Evolutionary conservation across 2,329 filamentous ascomycete species (phyloP).

Genomic region (Claviceps cyperi): DNA sequence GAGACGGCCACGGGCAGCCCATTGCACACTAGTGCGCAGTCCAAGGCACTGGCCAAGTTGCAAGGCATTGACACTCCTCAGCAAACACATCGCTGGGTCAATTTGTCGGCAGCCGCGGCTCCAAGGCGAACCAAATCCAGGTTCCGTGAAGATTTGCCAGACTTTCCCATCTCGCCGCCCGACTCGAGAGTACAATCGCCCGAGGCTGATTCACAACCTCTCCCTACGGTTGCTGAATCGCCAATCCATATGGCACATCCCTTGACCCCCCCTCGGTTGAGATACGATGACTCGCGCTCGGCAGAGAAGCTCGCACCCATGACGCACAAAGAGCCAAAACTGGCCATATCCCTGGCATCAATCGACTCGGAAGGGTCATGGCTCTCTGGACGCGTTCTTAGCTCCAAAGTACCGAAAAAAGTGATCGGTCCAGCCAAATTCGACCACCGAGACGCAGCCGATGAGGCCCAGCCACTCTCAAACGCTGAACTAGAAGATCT

Average conservation of each 20-base stretch:
- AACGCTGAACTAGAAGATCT: slow-evolving; percentile 38
- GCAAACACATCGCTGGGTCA: slow-evolving; percentile 15
- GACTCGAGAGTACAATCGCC: slow-evolving; percentile 70
- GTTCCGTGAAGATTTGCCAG: slow-evolving; percentile 83
- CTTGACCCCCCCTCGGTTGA: slow-evolving; percentile 13
- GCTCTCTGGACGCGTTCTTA: slow-evolving; percentile 62
- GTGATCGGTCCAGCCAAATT: slow-evolving; percentile 23
- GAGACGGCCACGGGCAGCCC: slow-evolving; percentile 45
- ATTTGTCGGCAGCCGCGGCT: slow-evolving; percentile 27
- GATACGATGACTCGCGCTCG: slow-evolving; percentile 33
- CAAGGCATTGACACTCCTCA: slow-evolving; percentile 18
- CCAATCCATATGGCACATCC: slow-evolving; percentile 12
- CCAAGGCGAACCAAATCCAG: slow-evolving; percentile 76
- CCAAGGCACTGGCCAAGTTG: slow-evolving; percentile 20
- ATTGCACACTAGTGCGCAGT: slow-evolving; percentile 13
- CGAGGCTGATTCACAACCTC: slow-evolving; percentile 36
- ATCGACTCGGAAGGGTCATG: slow-evolving; percentile 94
- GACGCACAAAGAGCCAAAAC: slow-evolving; percentile 42
- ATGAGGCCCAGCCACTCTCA: background rate
- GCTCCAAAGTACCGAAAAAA: slow-evolving; percentile 32
- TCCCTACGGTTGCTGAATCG: slow-evolving; percentile 19
- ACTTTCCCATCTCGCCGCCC: slow-evolving; percentile 72
- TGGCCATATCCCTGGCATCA: slow-evolving; percentile 79
- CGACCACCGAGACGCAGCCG: slow-evolving; percentile 15
- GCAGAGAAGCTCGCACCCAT: slow-evolving; percentile 22